These are phyloP conservation scores for Galerina sulciceps DNA, from an alignment of 768 basidiomycete genomes.

Conservation along the genomic window DNA sequence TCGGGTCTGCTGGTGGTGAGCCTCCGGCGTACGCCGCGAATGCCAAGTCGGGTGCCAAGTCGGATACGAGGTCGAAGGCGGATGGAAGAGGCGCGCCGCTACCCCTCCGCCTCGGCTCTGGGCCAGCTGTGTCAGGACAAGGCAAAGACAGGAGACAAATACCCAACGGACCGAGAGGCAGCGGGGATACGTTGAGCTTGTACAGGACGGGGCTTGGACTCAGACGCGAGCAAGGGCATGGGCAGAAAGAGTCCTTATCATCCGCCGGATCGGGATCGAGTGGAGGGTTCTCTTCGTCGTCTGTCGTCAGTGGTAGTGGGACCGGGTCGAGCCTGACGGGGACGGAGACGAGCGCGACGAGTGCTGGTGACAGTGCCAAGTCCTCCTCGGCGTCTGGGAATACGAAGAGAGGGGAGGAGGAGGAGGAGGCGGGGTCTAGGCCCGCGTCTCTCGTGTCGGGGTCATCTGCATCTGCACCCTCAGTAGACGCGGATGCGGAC, in stretches of 20 bases:
- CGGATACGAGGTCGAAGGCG: background rate
- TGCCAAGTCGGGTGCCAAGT: too few relatives aligned
- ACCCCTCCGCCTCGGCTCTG: background rate
- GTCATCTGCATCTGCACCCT: background rate
- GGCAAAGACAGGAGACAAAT: background rate
- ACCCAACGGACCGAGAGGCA: too few relatives aligned
- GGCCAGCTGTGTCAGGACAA: background rate
- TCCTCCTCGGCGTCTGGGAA: slow-evolving; percentile 5
- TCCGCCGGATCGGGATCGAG: slow-evolving; percentile 14
- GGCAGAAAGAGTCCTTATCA: slow-evolving; percentile 25
- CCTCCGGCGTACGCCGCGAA: too few relatives aligned
- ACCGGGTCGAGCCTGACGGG: slow-evolving; percentile 6
- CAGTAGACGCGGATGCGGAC: too few relatives aligned
- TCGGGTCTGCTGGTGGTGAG: too few relatives aligned
- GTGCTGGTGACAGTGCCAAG: slow-evolving; percentile 8
- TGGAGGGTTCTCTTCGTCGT: too few relatives aligned
- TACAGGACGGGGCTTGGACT: background rate
- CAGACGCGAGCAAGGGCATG: too few relatives aligned
- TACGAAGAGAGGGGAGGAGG: too few relatives aligned
- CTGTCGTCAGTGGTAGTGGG: too few relatives aligned
- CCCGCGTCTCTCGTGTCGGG: background rate
- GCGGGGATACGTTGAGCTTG: too few relatives aligned
- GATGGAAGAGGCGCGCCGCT: background rate
- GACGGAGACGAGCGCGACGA: slow-evolving; percentile 6
- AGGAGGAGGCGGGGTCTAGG: background rate